Evolutionary conservation across 805 yeast genomes (phyloP), one percentile per base, ranked within the genome.

Genomic region (Barnettozyma siamensis): DNA sequence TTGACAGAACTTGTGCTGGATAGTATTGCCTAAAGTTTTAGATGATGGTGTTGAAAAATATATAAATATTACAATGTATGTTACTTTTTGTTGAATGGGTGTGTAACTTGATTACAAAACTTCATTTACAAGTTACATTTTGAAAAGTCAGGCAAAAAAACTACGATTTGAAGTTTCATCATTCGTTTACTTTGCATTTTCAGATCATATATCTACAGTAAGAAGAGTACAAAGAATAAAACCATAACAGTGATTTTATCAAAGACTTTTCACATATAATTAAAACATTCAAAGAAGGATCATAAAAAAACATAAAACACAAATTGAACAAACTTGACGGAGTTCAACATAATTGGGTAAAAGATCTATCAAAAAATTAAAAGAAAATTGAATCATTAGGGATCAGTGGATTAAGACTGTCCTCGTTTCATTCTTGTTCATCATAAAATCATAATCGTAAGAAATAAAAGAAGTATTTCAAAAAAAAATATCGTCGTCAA

Each of bases 1-100:
- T 58, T 80, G 35, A 64, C 75, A 27, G 70, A 66, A 37, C 54
- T 73, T 49, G 76, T 84, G 35, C 73, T 76, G 31, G 75, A 69
- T 33, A 70, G 77, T 39, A 51, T 73, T 39, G 73, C 66, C n/a
- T 48, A 31, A 16, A n/a, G 9, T n/a, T 15, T 10, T 27, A 17
- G n/a, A n/a, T n/a, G n/a, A n/a, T n/a, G n/a, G 9, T 21, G 24
- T 9, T 7, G 9, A 41, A 34, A 41, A 26, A 13, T 26, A 9
- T 26, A 26, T 26, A 26, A 26, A 26, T 26, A 26, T 26, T 26
- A 26, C n/a, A 26, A 11, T 26, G 29, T 26, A 26, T 31, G 26
- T 18, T 31, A 8, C 7, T 33, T 18, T 29, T 29, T 29, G 31
- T 29, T 15, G 18, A 29, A 7, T 29, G 7, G 31, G 11, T 7